Base-by-base conservation (phyloP, 2,329 filamentous ascomycete species). In the Aspergillus fumigatus region DNA sequence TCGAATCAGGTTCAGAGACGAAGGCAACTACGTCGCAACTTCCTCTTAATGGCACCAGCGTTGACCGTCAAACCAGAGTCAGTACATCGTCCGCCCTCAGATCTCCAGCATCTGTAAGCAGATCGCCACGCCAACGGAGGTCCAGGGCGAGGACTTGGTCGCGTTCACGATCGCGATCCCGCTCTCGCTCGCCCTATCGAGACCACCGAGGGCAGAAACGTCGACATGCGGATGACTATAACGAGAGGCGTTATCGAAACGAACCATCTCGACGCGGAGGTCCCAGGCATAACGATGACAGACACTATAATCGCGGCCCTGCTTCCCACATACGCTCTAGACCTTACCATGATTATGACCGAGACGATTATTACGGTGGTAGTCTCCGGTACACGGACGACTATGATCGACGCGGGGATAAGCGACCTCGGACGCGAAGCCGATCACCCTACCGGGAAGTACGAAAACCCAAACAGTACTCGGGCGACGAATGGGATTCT, bases 1-100 rank as follows among this genome's bases (percentile, higher is more conserved):
- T 88, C 74, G 89, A 92, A 78, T 84, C 84, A 78, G 82, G 82
- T 77, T 82, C 81, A 81, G 82, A 84, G 78, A 75, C 70, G 76
- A 94, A 94, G 90, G 90, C 90, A 94, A 89, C 88, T 90, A 88
- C 77, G 77, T 80, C 88, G 87, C 85, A 87, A 82, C 81, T 83
- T 82, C 83, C 82, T 76, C 78, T 84, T 82, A 85, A 87, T 84
- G 83, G 86, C 88, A 87, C 80, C 84, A 86, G 83, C 84, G 87
- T 96, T 96, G 89, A 96, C 90, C 89, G 88, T 85, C 86, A 82
- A 83, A 84, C 88, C 89, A 96, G 91, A 92, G 82, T 77, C 78
- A 85, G 82, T 80, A 67, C 68, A 67, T 69, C 75, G 66, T 69
- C 71, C 62, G 70, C 70, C 55, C 63, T 77, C 74, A 83, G 80